A percentile compares a stretch with the other conserved stretches of the same genome.
Conservation (phyloP, 148 eudicot species). For the Rheum nobile region DNA sequence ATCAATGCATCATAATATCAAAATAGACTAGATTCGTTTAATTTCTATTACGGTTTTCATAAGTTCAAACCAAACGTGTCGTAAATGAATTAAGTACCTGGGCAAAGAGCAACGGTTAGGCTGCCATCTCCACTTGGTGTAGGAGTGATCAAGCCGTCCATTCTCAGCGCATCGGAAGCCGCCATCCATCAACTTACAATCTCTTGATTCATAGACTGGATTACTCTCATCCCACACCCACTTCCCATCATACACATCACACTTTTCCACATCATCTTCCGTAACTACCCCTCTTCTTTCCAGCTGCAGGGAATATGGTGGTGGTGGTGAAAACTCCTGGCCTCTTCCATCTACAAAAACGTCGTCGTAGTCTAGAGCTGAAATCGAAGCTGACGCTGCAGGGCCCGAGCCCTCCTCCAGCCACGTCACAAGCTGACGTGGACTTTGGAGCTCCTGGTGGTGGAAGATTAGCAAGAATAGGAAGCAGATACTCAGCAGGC, state of each 20-base stretch:
- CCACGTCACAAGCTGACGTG: not conserved
- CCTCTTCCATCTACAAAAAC: no score
- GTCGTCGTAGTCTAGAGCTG: not conserved
- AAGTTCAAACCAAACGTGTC: no score
- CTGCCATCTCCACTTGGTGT: conserved; percentile 96
- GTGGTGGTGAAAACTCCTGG: no score
- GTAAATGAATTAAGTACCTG: conserved; percentile 33
- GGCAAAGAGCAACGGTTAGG: conserved; percentile 78
- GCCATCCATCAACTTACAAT: conserved; percentile 64
- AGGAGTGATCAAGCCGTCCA: conserved; percentile 63
- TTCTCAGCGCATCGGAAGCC: conserved; percentile 81
- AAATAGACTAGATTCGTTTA: no score
- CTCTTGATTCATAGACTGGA: conserved; percentile 64
- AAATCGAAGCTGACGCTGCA: not conserved
- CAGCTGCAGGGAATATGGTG: not conserved
- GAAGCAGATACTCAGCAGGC: not conserved
- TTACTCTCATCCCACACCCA: conserved; percentile 93
- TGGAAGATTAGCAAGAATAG: not conserved
- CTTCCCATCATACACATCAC: conserved; percentile 79
- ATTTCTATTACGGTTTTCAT: no score
- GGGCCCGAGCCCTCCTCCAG: not conserved
- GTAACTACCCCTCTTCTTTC: not conserved
- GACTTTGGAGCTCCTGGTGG: not conserved
- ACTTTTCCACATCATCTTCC: conserved; percentile 14
- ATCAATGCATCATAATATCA: no score